Percentiles rank a stretch among this genome's conserved stretches.
Evolutionary conservation across 2,329 filamentous ascomycete genomes (phyloP).

Genomic region (Fusarium bulbicola): DNA sequence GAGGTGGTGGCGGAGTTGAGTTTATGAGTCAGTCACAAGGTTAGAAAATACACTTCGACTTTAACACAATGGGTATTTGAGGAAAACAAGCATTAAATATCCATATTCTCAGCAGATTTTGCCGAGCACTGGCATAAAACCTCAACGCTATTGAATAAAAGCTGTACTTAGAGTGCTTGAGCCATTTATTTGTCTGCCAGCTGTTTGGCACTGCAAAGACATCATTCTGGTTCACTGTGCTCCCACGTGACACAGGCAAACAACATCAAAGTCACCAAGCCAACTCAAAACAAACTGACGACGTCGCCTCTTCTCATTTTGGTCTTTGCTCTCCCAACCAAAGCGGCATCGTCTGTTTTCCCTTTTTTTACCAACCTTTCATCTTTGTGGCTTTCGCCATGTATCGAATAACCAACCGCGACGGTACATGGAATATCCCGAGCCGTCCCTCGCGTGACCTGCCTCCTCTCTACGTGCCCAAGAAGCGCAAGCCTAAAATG

Average conservation of each 20-base stretch:
- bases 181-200: neutral
- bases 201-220: neutral
- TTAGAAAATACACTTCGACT: too few species aligned
- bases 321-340: neutral
- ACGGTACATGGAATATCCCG: too few species aligned
- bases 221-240: neutral
- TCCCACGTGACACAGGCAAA: neutral
- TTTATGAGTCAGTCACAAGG: neutral
- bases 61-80: too few species aligned
- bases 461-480: neutral
- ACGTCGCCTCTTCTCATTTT: neutral
- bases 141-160: too few species aligned
- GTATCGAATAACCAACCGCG: neutral
- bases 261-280: neutral
- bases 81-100: neutral
- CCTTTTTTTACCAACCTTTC: neutral
- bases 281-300: neutral
- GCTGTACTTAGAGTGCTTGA: rapidly evolving
- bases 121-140: neutral
- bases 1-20: neutral
- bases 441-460: rapidly evolving
- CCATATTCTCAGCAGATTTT: neutral
- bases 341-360: neutral
- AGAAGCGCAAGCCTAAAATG: neutral
- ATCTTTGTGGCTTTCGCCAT: too few species aligned